Conservation (phyloP, 306 rosid species). For the Malus asiatica region DNA sequence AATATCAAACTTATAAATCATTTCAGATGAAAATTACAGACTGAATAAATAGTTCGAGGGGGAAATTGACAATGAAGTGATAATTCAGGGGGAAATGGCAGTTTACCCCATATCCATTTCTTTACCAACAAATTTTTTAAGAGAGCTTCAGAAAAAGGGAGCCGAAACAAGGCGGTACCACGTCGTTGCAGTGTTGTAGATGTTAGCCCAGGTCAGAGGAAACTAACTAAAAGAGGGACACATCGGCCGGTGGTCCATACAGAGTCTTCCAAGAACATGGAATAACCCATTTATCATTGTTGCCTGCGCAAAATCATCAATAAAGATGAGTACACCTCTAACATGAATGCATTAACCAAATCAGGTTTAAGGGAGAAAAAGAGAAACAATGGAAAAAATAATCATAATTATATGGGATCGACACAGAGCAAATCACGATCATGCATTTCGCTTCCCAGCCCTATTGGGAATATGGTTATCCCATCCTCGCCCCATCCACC, state of each 20-base stretch:
- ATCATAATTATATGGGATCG: too few relatives aligned
- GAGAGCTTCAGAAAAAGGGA: neutral
- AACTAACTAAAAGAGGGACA: conserved; percentile 56
- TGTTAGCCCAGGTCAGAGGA: neutral
- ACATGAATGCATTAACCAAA: neutral
- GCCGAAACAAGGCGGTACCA: neutral
- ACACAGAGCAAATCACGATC: too few relatives aligned
- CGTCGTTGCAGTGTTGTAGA: neutral
- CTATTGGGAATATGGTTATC: too few relatives aligned
- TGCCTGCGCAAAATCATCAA: conserved; percentile 33
- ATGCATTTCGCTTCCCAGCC: too few relatives aligned
- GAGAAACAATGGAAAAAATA: neutral
- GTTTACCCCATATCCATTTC: too few relatives aligned
- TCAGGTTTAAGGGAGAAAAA: neutral
- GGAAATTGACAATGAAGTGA: too few relatives aligned
- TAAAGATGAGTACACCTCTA: neutral
- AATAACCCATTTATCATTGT: conserved; percentile 45
- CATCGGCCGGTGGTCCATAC: conserved; percentile 83
- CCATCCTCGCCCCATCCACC: too few relatives aligned
- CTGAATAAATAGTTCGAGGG: too few relatives aligned
- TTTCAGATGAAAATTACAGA: too few relatives aligned
- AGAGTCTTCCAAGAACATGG: conserved; percentile 80
- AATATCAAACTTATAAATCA: too few relatives aligned
- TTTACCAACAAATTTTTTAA: neutral
- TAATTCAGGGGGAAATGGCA: too few relatives aligned